These are phyloP conservation scores for Aureobasidium leucospermi DNA, from an alignment of 2,329 filamentous ascomycete genomes.

Conservation along the genomic window DNA sequence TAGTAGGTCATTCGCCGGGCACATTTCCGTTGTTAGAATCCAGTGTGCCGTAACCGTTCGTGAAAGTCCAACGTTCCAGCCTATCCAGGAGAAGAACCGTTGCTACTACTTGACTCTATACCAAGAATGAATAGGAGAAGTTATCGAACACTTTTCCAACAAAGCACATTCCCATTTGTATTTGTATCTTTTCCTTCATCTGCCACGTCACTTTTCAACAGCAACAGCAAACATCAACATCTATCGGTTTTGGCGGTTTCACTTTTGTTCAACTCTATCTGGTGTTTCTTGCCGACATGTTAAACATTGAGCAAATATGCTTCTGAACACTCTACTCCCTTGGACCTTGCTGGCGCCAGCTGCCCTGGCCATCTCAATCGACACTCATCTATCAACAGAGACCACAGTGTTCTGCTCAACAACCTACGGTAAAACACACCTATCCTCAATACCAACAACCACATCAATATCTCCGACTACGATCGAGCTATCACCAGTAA, in stretches of 20 bases:
- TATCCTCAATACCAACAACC: background rate
- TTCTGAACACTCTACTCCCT: background rate
- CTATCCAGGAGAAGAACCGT: conserved; percentile 9
- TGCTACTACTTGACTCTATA: background rate
- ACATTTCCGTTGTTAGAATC: too few species aligned
- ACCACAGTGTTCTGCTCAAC: background rate
- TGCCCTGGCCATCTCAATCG: background rate
- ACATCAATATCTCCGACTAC: background rate
- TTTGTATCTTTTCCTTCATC: background rate
- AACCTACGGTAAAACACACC: background rate
- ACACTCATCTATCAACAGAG: background rate
- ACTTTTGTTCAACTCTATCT: background rate
- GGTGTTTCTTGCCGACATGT: background rate
- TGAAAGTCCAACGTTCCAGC: background rate
- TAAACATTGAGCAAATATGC: background rate
- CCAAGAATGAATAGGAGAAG: background rate
- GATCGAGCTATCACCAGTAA: background rate
- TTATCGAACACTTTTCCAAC: background rate
- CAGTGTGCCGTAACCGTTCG: background rate
- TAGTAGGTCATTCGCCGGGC: background rate
- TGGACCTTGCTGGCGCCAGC: background rate
- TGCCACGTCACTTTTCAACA: background rate
- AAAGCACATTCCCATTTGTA: background rate
- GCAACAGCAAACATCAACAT: background rate
- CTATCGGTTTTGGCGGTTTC: background rate